These are phyloP conservation scores for Eimeria sp. DNA, from an alignment of 169 alveolate species.

Conservation along the genomic window DNA sequence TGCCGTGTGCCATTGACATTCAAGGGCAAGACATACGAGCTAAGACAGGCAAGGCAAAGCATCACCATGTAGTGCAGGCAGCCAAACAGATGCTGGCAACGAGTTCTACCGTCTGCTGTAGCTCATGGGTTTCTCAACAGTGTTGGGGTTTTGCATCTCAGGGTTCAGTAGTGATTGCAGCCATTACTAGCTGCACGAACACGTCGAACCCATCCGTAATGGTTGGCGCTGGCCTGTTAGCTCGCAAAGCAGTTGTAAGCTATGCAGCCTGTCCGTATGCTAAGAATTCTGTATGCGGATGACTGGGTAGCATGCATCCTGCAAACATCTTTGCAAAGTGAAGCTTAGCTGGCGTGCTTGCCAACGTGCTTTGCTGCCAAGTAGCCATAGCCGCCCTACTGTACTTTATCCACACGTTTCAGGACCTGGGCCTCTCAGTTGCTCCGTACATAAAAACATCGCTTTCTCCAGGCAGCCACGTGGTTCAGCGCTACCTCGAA, in stretches of 20 bases:
- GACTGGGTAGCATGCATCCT: background rate
- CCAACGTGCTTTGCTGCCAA: background rate
- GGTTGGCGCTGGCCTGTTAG: conserved; percentile 98
- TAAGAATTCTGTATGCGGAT: background rate
- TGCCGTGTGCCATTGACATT: conserved; percentile 26
- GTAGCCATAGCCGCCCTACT: background rate
- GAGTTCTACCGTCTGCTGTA: background rate
- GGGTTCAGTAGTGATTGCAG: conserved; percentile 97
- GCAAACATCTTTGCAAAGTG: background rate
- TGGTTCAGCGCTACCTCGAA: conserved; percentile 84
- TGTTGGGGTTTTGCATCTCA: conserved; percentile 86
- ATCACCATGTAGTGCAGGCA: background rate
- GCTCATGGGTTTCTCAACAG: conserved; percentile 81
- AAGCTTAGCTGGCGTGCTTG: background rate
- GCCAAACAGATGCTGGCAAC: background rate
- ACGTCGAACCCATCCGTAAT: conserved; percentile 98
- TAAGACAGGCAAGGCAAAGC: conserved; percentile 39
- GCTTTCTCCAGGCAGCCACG: conserved; percentile 92
- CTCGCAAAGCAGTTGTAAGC: conserved; percentile 96
- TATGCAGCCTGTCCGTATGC: background rate
- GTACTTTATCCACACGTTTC: conserved; percentile 24
- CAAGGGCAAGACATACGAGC: conserved; percentile 71
- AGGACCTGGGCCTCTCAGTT: conserved; percentile 88
- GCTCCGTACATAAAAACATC: conserved; percentile 91
- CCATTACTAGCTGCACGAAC: conserved; percentile 99